Evolutionary conservation across 257 asterid genomes (phyloP).

Genomic region (Paulownia fortunei): DNA sequence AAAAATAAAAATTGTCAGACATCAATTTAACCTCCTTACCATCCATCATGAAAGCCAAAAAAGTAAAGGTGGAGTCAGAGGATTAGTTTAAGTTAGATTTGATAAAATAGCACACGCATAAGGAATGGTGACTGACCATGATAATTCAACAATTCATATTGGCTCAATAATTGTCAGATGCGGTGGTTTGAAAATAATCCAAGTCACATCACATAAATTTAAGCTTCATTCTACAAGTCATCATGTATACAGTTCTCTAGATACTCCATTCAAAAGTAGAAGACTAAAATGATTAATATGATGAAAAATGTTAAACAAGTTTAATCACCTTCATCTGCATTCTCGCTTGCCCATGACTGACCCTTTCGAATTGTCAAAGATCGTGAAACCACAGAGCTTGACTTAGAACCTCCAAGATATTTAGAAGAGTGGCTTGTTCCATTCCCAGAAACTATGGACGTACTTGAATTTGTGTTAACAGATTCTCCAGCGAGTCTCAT

Average conservation of each 20-base stretch:
- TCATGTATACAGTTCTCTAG: conserved; percentile 2
- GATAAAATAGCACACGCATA: not conserved
- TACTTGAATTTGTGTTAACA: conserved; percentile 53
- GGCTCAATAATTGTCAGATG: not conserved
- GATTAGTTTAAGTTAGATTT: not conserved
- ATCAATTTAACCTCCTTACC: not conserved
- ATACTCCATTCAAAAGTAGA: conserved; percentile 15
- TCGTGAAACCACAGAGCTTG: conserved; percentile 63
- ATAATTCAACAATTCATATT: conserved; percentile 1
- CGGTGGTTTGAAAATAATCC: conserved; percentile 19
- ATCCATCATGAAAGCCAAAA: conserved; percentile 8
- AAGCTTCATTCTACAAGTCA: conserved; percentile 4
- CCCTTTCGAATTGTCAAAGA: conserved; percentile 73
- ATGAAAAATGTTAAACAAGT: conserved; percentile 26
- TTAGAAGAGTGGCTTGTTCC: conserved; percentile 73
- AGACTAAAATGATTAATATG: conserved; percentile 6
- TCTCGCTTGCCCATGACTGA: conserved; percentile 68
- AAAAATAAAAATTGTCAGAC: too few relatives aligned
- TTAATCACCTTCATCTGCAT: conserved; percentile 77
- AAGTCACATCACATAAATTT: conserved; percentile 24
- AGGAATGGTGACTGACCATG: not conserved
- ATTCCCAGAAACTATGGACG: conserved; percentile 63
- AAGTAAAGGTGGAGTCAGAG: not conserved
- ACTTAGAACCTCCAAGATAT: conserved; percentile 68
- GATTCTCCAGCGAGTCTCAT: conserved; percentile 91